Evolutionary conservation across 2,329 filamentous ascomycete genomes (phyloP).

Genomic region (Arthrobotrys conoides): DNA sequence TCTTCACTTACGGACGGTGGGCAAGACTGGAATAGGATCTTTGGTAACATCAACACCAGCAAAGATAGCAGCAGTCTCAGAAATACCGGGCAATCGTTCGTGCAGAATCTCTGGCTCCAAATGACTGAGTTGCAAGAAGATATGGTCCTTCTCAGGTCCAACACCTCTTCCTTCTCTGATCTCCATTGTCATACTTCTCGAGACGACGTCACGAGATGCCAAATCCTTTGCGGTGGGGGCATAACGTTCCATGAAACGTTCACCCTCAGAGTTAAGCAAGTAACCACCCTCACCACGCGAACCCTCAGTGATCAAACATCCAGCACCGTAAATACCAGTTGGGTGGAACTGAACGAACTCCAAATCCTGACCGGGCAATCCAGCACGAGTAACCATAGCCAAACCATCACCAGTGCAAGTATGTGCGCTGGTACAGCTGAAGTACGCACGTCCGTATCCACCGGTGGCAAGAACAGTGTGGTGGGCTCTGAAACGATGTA

Average conservation of each 20-base stretch:
- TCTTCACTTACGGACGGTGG: slow-evolving; percentile 67
- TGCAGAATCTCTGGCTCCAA: slow-evolving; percentile 91
- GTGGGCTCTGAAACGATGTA: slow-evolving; percentile 96
- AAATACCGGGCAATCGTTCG: slow-evolving; percentile 97
- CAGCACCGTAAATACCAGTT: slow-evolving; percentile 98
- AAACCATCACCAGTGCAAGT: slow-evolving; percentile 99
- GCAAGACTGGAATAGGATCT: slow-evolving; percentile 71
- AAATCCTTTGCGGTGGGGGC: slow-evolving; percentile 98
- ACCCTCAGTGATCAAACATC: slow-evolving; percentile 97
- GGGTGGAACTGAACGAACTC: slow-evolving; percentile 99
- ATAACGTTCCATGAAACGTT: slow-evolving; percentile 99
- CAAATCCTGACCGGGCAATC: slow-evolving; percentile 97
- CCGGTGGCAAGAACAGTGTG: slow-evolving; percentile 97
- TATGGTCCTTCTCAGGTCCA: slow-evolving; percentile 96
- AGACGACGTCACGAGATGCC: slow-evolving; percentile 94
- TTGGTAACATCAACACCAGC: slow-evolving; percentile 96
- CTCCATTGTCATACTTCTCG: slow-evolving; percentile 97
- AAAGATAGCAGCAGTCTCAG: slow-evolving; percentile 97
- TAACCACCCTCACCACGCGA: slow-evolving; percentile 98
- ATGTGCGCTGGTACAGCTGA: slow-evolving; percentile 97
- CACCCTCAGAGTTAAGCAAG: slow-evolving; percentile 95
- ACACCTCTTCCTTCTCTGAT: slow-evolving; percentile 98
- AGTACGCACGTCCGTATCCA: slow-evolving; percentile 97
- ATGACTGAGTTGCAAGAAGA: slow-evolving; percentile 97
- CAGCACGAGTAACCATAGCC: slow-evolving; percentile 98